Base-by-base conservation (phyloP, 139 green algal genomes). In the Tetraselmis striata region DNA sequence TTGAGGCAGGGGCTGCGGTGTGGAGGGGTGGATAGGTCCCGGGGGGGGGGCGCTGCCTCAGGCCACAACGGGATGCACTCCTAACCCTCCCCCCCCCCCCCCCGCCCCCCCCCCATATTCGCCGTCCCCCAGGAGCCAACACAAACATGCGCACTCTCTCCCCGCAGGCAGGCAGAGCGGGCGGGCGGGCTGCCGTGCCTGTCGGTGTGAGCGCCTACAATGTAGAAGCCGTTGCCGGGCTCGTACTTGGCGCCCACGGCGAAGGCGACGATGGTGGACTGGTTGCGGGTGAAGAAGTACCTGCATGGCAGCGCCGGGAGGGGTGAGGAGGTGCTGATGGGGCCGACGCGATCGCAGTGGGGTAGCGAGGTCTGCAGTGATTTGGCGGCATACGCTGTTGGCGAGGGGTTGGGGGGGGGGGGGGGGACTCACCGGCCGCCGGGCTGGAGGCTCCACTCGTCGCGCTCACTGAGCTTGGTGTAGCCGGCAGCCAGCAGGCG, bases 241-340 rank as follows among this genome's bases (percentile, higher is more conserved):
- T 90, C 30, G 83, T 95, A 98, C 84, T 93, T 89, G 29, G 84
- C 76, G 0, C 94, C 94, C 45, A 98, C 91, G 0, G 93, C 91
- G 86, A 99, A 99, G 0, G 96, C 96, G 2, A 98, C 94, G 29
- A 99, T 88, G 23, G 95, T 96, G 79, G 92, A 95, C 75, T 90
- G 88, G 87, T 98, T 98, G 79, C 96, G 91, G 0, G 95, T 98
- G 87, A 98, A 98, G 83, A 95, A 99, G 85, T 99, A 99, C 81
- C 93, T 94, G 27, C 89, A 79, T 31, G n/a, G n/a, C n/a, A n/a
- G n/a, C n/a, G n/a, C n/a, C n/a, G 18, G 58, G 58, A 23, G 58
- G 58, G 58, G 18, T 74, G 58, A n/a, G 58, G 58, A 18, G 18
- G 18, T 74, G 58, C 18, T 74, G 18, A 18, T 74, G 23, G 58